phyloP scores from a whole-genome alignment of 495 filamentous ascomycete genomes.

The Mytilinidion resinicola region DNA sequence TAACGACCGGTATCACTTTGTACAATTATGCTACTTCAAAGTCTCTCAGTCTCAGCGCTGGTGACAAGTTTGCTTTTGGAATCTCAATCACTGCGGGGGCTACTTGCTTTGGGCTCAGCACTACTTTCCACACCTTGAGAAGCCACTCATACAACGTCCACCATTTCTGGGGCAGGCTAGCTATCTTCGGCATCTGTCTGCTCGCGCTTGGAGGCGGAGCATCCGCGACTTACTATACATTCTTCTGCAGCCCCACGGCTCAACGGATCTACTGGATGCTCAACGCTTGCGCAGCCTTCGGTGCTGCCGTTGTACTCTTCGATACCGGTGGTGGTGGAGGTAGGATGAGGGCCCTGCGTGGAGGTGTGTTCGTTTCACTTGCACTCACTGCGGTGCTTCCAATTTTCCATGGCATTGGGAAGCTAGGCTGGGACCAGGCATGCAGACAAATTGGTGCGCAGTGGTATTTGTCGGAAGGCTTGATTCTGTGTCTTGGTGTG shows the following conservation, averaged over 20 bases:
- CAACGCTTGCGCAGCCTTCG: not conserved
- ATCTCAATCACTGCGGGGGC: constrained; percentile 1
- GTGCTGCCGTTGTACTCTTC: constrained; percentile 4
- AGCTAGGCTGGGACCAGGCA: constrained; percentile 1
- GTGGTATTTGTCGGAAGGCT: constrained; percentile 10
- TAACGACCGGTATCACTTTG: not conserved
- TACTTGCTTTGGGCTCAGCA: constrained; percentile 7
- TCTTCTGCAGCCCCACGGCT: constrained; percentile 1
- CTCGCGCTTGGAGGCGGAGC: not conserved
- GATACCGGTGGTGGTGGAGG: constrained; percentile 10
- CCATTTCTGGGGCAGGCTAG: constrained; percentile 9
- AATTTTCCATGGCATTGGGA: constrained; percentile 1
- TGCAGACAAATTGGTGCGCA: constrained; percentile 8
- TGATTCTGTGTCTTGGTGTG: constrained; percentile 7
- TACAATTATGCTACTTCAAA: too few relatives aligned
- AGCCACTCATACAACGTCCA: constrained; percentile 16
- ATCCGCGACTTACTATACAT: constrained; percentile 5
- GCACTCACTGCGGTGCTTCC: constrained; percentile 8
- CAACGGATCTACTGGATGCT: constrained; percentile 6
- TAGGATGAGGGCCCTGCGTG: constrained; percentile 5
- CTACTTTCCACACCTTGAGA: constrained; percentile 7
- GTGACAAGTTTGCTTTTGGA: constrained; percentile 6
- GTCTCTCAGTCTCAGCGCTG: not conserved
- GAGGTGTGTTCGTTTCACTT: constrained; percentile 7
- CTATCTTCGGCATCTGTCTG: constrained; percentile 7